Conservation (phyloP, 169 alveolate genomes). For the Plasmodium cynomolgi region DNA sequence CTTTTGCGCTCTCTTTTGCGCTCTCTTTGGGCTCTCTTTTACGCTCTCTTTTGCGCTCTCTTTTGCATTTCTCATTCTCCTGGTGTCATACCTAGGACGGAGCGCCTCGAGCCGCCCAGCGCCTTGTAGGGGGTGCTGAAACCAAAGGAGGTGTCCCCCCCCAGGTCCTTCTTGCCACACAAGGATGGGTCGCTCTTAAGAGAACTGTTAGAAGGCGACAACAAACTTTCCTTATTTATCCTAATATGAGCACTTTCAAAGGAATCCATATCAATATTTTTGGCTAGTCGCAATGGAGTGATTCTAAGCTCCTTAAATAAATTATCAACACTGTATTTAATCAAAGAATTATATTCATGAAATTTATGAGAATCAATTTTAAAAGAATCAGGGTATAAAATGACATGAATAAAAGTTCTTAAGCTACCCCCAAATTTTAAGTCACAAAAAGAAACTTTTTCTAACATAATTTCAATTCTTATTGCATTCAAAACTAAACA, state of each 20-base stretch:
- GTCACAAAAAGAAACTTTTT: conserved; percentile 32
- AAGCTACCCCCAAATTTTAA: conserved; percentile 68
- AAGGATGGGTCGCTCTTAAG: background rate
- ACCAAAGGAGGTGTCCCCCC: background rate
- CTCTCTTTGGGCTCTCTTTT: background rate
- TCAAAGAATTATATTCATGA: conserved; percentile 67
- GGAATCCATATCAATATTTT: conserved; percentile 23
- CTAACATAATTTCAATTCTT: conserved; percentile 64
- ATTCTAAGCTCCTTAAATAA: conserved; percentile 61
- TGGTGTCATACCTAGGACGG: background rate
- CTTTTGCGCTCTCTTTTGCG: background rate
- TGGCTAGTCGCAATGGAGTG: conserved; percentile 47
- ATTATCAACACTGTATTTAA: conserved; percentile 49
- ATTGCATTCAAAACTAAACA: conserved; percentile 59
- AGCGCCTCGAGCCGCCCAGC: conserved; percentile 2
- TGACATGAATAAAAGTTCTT: conserved; percentile 65
- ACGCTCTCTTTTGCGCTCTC: background rate
- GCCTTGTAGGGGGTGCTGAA: conserved; percentile 67
- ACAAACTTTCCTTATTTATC: conserved; percentile 12
- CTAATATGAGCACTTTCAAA: conserved; percentile 18
- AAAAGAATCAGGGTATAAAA: conserved; percentile 68
- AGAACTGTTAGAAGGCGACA: background rate
- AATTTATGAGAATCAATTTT: conserved; percentile 67
- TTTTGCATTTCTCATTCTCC: background rate
- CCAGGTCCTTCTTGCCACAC: background rate